Evolutionary conservation across 805 yeast genomes (phyloP).

Genomic region (Wickerhamiella alocasiicola): DNA sequence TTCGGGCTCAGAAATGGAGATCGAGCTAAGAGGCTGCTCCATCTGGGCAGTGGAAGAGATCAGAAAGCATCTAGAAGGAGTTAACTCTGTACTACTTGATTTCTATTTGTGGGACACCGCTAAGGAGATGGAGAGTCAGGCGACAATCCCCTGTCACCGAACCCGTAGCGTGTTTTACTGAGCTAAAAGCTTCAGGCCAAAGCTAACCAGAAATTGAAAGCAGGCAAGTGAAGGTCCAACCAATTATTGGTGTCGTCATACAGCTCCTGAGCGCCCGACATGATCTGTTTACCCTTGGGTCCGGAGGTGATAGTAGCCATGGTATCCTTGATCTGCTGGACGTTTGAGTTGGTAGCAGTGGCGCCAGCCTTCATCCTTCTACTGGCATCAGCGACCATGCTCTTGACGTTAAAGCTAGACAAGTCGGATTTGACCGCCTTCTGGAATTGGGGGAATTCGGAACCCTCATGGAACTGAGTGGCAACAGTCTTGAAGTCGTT

Average conservation of each 20-base stretch:
- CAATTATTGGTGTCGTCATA: constrained; percentile 4
- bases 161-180: constrained; percentile 30
- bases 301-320: neutral
- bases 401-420: constrained; percentile 1
- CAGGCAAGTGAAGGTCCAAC: constrained; percentile 4
- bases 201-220: constrained; percentile 3
- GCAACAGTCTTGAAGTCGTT: neutral
- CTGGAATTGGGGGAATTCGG: neutral
- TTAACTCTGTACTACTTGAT: constrained; percentile 32
- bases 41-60: constrained; percentile 33
- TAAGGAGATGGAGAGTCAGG: constrained; percentile 26
- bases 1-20: constrained; percentile 27
- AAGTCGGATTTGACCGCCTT: neutral
- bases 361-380: neutral
- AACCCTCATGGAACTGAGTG: neutral
- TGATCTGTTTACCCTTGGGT: constrained; percentile 1
- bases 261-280: constrained; percentile 3
- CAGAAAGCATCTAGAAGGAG: constrained; percentile 15
- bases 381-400: neutral
- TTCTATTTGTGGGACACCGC: constrained; percentile 37
- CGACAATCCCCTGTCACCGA: constrained; percentile 27
- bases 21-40: constrained; percentile 33
- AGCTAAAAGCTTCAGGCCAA: neutral
- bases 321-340: neutral
- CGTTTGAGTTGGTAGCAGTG: neutral